Evolutionary conservation across 106 monocot genomes (phyloP), one percentile per base, ranked within the genome.

Genomic region (Dendrobium huoshanense): DNA sequence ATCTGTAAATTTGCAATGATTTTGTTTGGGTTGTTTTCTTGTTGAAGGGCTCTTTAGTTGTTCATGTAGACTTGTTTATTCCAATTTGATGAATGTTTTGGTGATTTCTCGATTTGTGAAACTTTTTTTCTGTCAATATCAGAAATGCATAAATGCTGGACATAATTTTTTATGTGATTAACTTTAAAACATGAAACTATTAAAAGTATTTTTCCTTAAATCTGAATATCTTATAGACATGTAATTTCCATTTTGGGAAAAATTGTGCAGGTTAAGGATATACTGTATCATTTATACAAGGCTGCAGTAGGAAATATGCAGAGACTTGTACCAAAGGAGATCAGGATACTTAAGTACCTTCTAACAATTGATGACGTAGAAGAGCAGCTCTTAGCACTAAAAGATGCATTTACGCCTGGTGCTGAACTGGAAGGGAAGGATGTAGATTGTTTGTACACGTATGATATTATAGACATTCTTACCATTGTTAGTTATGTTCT

Each of bases 301-400:
- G 87, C 90, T 81, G 87, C 91, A 76, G 85, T 89, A 41, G 95
- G 89, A 47, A 98, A 95, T 81, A 87, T 98, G 51, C 92, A 98
- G 84, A 89, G 91, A 80, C 88, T 95, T 47, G 89, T 98, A 85
- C 98, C 98, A 42, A 98, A 98, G 77, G 98, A 98, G 78, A 91
- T 98, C 51, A 90, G 98, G 77, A 98, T 98, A 83, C 82, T 98
- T 4, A 95, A 92, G 48, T 89, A 92, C 84, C 88, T 98, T 64
- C 86, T 98, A 55, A 87, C 85, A 48, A 85, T 98, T 55, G 84
- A 95, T 73, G 92, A 92, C 64, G 91, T 91, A 16, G 89, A 92
- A 75, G 91, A 95, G 78, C 82, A 77, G 51, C 40, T 86, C n/a
- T 81, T 56, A 79, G 88, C 92, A 44, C 77, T 98, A 40, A 92